Conservation (phyloP, 257 asterid genomes). For the Primulina tabacum region DNA sequence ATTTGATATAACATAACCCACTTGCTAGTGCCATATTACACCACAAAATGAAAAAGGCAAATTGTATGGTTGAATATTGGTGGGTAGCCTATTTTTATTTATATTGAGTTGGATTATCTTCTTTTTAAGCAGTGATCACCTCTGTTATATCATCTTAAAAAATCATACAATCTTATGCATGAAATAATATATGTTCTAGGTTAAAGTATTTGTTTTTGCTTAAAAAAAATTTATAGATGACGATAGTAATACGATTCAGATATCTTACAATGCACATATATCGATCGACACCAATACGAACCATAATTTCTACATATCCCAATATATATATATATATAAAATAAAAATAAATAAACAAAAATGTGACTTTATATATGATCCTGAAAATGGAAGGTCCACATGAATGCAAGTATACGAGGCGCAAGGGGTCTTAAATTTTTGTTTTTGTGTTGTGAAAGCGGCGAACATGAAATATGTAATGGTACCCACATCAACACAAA, state of each 20-base stretch:
- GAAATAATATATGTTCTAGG: no score
- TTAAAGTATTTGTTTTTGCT: no score
- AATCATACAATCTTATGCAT: no score
- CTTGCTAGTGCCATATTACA: background rate
- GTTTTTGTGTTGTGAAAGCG: slow-evolving; percentile 10
- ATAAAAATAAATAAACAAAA: no score
- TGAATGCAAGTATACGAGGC: slow-evolving; percentile 6
- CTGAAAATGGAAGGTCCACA: background rate
- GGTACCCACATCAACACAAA: background rate
- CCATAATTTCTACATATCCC: no score
- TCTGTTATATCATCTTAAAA: background rate
- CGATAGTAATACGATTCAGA: no score
- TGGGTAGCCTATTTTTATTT: no score
- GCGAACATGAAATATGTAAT: slow-evolving; percentile 22
- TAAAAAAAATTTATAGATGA: no score
- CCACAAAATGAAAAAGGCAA: background rate
- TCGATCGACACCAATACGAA: no score
- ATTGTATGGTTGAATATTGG: background rate
- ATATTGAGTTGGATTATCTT: background rate
- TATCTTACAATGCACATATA: no score
- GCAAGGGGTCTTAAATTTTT: slow-evolving; percentile 24
- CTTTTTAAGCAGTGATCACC: background rate
- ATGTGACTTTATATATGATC: no score
- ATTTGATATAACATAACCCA: background rate
- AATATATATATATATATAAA: no score